Base-by-base conservation (phyloP, 2,329 filamentous ascomycete genomes). In the Epichloe hybrida region DNA sequence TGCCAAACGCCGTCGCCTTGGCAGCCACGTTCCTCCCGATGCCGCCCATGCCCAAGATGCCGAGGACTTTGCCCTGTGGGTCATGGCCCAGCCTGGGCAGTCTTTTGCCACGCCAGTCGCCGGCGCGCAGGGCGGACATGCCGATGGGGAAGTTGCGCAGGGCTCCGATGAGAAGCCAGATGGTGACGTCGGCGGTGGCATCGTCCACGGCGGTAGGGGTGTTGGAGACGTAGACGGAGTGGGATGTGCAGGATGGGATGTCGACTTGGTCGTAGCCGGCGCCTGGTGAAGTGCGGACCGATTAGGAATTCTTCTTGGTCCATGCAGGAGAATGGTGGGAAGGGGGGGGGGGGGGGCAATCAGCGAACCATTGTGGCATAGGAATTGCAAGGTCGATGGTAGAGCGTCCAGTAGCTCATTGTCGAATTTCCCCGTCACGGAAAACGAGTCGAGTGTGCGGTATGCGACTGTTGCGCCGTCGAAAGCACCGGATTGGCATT, bases 251-350 rank as follows among this genome's bases (percentile, higher is more conserved):
- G 39, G 84, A 83, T 45, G 76, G 64, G 8, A 90, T 73, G 64
- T 90, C 83, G 55, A 94, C 74, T 64, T 89, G 84, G 65, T 95
- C 88, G 67, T 95, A 95, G 39, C 89, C 89, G 51, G 88, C 86
- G 54, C 86, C 83, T 85, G 5, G 3, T 17, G 27, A 7, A 9
- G 17, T 13, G 27, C 11, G 8, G 27, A 17, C 1, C 8, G 15
- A 27, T 34, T 17, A 21, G 8, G 7, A 11, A 31, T 5, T 5
- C 37, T 21, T 17, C 3, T 23, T 43, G 17, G 5, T 15, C 21
- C 40, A 8, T 15, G 9, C 11, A 44, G 13, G 17, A 34, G 17
- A 21, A 11, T 8, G 7, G 20, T 9, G 7, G 36, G 46, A 15
- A 4, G 2, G 20, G 20, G 3, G 3, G 43, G 17, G 5, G 2